Base-by-base conservation (phyloP, 768 basidiomycete genomes). In the Tulasnella sp. region DNA sequence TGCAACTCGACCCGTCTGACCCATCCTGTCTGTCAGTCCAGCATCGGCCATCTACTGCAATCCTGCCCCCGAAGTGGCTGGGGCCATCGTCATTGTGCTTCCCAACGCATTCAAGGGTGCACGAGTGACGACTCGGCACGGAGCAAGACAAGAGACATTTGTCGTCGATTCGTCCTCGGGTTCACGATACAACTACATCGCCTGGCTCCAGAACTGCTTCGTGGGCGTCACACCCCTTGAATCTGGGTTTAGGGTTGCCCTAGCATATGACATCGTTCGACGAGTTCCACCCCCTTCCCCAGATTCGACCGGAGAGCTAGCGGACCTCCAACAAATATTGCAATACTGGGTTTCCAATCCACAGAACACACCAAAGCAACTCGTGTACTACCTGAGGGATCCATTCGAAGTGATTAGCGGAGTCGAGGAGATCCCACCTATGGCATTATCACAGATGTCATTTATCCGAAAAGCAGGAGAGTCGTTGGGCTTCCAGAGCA, bases 371-470 rank as follows among this genome's bases (percentile, higher is more conserved):
- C 69, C 69, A 0, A 42, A 70, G 69, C 36, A 70, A 31, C 69
- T 70, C 69, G 69, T 70, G 7, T 70, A 70, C 36, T 70, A 70
- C 38, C 69, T 70, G 25, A 36, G 39, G 22, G 69, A 70, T 38
- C 40, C 69, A 22, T 70, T 70, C 69, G 69, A 70, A 25, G 40
- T 70, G 17, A 39, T 38, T 12, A 36, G 36, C 1, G 69, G 69
- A 9, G 40, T 38, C 69, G 69, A 70, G 69, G 69, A 70, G 36
- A 42, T 70, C 15, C 69, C 69, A 4, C 37, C 69, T 22, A 70
- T 42, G 40, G 69, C 40, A 42, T 37, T 38, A 34, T 70, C 69
- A 3, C 69, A 70, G 29, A 70, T 70, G 69, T 25, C 69, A 34
- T 70, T 70, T 25, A 38, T 70, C n/a, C 37, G 29, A 5, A 70